These are phyloP conservation scores for Tuber microsphaerosporum DNA, from an alignment of 495 filamentous ascomycete species.

Conservation along the genomic window DNA sequence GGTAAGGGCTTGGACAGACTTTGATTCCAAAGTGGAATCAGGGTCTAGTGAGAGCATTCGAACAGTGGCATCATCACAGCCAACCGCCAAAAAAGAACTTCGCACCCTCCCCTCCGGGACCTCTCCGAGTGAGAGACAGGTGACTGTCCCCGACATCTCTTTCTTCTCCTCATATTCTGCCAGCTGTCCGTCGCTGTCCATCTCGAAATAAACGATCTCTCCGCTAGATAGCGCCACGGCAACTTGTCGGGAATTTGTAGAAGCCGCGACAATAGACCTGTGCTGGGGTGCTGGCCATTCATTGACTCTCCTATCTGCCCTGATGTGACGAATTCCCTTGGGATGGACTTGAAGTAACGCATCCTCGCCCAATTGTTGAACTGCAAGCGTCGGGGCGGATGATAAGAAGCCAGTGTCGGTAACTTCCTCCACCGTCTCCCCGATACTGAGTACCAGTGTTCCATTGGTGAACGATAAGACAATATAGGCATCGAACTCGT, in stretches of 20 bases:
- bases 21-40: conserved; percentile 80
- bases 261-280: conserved; percentile 88
- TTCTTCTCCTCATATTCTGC: conserved; percentile 93
- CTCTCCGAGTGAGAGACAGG: conserved; percentile 83
- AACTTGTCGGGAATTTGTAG: conserved; percentile 88
- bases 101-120: conserved; percentile 81
- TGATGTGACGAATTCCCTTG: conserved; percentile 84
- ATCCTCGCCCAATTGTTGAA: conserved; percentile 90
- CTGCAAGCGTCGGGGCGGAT: conserved; percentile 76
- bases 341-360: conserved; percentile 91
- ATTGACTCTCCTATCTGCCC: conserved; percentile 70
- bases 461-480: conserved; percentile 62
- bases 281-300: conserved; percentile 93
- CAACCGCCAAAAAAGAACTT: conserved; percentile 86
- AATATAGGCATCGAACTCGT: conserved; percentile 79
- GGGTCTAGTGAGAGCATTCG: conserved; percentile 85
- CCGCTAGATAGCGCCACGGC: conserved; percentile 88
- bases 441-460: conserved; percentile 84
- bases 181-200: conserved; percentile 81
- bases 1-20: conserved; percentile 85
- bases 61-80: conserved; percentile 92
- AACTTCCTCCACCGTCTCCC: conserved; percentile 92
- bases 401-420: conserved; percentile 85
- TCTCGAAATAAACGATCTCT: conserved; percentile 96
- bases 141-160: conserved; percentile 93